These are phyloP conservation scores for Backusella tuberculispora DNA, from an alignment of 192 early-diverging fungal genomes.

Conservation along the genomic window DNA sequence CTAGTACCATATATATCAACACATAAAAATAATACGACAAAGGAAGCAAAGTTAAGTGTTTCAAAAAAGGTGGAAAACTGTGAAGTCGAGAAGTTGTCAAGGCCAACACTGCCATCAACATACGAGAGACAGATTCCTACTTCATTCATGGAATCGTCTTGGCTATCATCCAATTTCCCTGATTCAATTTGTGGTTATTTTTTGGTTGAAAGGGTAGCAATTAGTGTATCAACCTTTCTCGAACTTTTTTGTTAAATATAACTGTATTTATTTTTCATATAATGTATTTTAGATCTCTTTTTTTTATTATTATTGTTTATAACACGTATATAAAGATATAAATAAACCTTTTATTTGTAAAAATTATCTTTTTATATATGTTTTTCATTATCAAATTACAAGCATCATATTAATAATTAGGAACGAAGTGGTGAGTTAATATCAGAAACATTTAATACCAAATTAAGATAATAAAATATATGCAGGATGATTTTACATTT, in stretches of 20 bases:
- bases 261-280: not conserved
- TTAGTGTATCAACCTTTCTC: slow-evolving; percentile 34
- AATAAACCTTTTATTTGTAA: slow-evolving; percentile 11
- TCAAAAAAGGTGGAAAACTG: not conserved
- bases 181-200: slow-evolving; percentile 40
- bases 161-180: not conserved
- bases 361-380: too few relatives aligned
- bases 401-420: not conserved
- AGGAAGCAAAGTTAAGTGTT: not conserved
- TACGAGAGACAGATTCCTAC: slow-evolving; percentile 3
- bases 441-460: not conserved
- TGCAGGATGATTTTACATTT: not conserved
- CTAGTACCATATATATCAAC: not conserved
- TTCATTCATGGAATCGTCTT: not conserved
- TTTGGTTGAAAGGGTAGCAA: slow-evolving; percentile 27
- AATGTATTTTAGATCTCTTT: slow-evolving; percentile 3
- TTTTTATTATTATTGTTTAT: slow-evolving; percentile 1
- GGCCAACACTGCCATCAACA: slow-evolving; percentile 16
- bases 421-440: not conserved
- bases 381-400: too few relatives aligned
- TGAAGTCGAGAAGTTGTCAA: not conserved
- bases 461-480: not conserved
- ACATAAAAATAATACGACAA: not conserved
- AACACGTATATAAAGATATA: not conserved
- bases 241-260: slow-evolving; percentile 22